Base-by-base conservation (phyloP, 306 rosid genomes). In the Pterocarpus macrocarpus region DNA sequence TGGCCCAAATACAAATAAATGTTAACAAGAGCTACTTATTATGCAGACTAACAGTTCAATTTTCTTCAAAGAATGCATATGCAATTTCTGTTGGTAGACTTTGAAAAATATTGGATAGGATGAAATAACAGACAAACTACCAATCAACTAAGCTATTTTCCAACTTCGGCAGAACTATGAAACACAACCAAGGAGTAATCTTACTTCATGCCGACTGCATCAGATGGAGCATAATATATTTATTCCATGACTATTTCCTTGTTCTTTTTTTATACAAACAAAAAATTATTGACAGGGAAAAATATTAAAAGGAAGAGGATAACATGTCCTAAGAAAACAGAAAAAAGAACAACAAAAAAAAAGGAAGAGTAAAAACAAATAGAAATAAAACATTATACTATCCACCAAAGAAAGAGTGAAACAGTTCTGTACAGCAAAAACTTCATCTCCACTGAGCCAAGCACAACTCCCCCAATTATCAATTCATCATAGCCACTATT, bases 61-160 rank as follows among this genome's bases (percentile, higher is more conserved):
- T 78, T 56, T 41, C 69, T 41, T 67, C 11, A 67, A 49, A 69
- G 36, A 59, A 69, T 36, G 43, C 77, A 59, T 45, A 79, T 11
- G 67, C 28, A 22, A 22, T 22, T 22, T 22, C 28, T 22, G 28
- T 35, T 69, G 36, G 44, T 43, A 41, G 43, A 36, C 28, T 52
- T 36, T 15, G 38, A 68, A 69, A 78, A 78, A 49, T 50, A 78
- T 30, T 57, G 38, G 15, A n/a, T n/a, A n/a, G n/a, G n/a, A n/a
- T n/a, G n/a, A n/a, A 32, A 2, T 49, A 45, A 57, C 17, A 43
- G 50, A 16, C 43, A 58, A 69, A 79, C 59, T 33, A 56, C 33
- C 50, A 30, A 34, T 56, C 49, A 38, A 45, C 5, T 33, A 43
- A 14, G 47, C 28, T 7, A 5, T 58, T 70, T 15, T 61, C 32